Conservation (phyloP, 2,329 filamentous ascomycete genomes). For the Claviceps quebecensis region DNA sequence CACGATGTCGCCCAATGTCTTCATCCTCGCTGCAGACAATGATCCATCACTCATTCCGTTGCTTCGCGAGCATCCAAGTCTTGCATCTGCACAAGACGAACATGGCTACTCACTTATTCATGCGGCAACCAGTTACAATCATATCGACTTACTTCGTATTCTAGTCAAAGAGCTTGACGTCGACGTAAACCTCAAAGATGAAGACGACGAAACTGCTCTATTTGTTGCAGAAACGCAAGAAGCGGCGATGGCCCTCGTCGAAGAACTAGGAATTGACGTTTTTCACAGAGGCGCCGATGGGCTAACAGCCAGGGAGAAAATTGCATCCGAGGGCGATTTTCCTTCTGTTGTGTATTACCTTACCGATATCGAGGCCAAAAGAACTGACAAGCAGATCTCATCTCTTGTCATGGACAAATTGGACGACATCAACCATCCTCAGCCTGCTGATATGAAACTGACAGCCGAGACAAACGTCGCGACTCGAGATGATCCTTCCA, state of each 20-base stretch:
- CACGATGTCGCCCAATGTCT: constrained; percentile 39
- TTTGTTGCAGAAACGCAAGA: constrained; percentile 79
- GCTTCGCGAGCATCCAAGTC: constrained; percentile 57
- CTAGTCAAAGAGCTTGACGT: constrained; percentile 67
- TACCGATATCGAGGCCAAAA: constrained; percentile 16
- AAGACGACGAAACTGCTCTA: constrained; percentile 86
- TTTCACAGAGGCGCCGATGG: constrained; percentile 57
- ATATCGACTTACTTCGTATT: constrained; percentile 62
- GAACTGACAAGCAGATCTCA: constrained; percentile 16
- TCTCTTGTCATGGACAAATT: constrained; percentile 14
- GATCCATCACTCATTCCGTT: constrained; percentile 58
- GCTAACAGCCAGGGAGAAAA: constrained; percentile 66
- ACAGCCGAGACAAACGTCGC: constrained; percentile 63
- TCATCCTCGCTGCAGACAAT: constrained; percentile 71
- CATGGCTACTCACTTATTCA: constrained; percentile 92
- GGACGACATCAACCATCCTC: constrained; percentile 36
- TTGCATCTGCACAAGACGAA: constrained; percentile 70
- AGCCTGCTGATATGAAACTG: constrained; percentile 65
- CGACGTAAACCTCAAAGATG: constrained; percentile 68
- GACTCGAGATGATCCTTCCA: constrained; percentile 41
- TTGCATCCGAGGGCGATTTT: constrained; percentile 65
- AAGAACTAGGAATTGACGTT: constrained; percentile 63
- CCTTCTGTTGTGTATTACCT: constrained; percentile 65
- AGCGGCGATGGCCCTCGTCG: constrained; percentile 65
- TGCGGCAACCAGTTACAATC: constrained; percentile 84